These are phyloP conservation scores for Rhizopus stolonifer DNA, from an alignment of 371 early-diverging fungal species.

Conservation along the genomic window DNA sequence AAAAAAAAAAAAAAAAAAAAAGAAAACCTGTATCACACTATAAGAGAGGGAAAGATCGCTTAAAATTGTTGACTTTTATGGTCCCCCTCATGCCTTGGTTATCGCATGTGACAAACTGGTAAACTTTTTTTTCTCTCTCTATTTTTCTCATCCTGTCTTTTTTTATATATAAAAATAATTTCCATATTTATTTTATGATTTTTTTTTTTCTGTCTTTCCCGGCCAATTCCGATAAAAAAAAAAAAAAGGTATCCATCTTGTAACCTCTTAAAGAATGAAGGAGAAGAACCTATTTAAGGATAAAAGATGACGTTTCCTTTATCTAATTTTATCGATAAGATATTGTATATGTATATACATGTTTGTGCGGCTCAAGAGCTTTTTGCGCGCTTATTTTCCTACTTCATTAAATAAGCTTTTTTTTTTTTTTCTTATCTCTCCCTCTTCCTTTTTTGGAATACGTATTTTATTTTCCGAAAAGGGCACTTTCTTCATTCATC, in stretches of 20 bases:
- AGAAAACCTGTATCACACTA: conserved; percentile 15
- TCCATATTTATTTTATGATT: too few species aligned
- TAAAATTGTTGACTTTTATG: conserved; percentile 17
- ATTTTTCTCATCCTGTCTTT: neutral
- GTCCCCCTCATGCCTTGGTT: conserved; percentile 22
- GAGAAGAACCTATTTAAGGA: neutral
- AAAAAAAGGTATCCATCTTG: neutral
- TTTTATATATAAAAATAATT: neutral
- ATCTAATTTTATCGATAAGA: conserved; percentile 5
- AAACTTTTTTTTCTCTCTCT: neutral
- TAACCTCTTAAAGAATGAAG: neutral
- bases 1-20: neutral
- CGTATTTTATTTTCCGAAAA: neutral
- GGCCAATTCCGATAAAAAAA: neutral
- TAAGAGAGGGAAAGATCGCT: conserved; percentile 4
- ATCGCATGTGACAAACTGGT: conserved; percentile 20
- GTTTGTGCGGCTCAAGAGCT: too few species aligned
- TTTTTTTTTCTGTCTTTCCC: neutral
- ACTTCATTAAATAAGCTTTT: neutral
- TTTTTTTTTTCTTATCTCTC: conserved; percentile 2
- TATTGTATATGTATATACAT: too few species aligned
- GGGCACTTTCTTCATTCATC: neutral
- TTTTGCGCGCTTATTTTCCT: neutral
- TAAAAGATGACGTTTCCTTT: neutral
- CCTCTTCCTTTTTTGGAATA: conserved; percentile 4